Evolutionary conservation across 352 stramenopile species (phyloP).

Genomic region (Plasmopara muralis): DNA sequence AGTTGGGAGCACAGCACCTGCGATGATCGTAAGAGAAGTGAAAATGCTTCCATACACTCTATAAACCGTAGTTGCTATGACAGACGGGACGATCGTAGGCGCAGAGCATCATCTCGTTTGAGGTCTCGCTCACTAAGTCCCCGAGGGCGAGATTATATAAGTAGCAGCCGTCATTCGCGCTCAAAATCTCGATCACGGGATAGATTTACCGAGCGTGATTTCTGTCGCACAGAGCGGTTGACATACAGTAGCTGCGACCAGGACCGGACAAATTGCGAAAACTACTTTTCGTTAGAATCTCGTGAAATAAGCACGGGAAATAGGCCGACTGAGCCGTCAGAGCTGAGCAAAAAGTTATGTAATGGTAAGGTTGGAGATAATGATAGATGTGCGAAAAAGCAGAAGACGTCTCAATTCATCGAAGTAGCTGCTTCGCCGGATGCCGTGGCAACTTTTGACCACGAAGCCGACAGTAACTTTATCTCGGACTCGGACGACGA

Average conservation of each 20-base stretch:
- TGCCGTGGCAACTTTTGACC: slow-evolving; percentile 24
- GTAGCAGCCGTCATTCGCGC: slow-evolving; percentile 9
- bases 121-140: slow-evolving; percentile 27
- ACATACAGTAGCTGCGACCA: slow-evolving; percentile 9
- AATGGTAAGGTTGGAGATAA: slow-evolving; percentile 11
- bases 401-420: slow-evolving; percentile 10
- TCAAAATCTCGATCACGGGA: slow-evolving; percentile 13
- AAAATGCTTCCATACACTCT: slow-evolving; percentile 19
- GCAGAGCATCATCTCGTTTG: slow-evolving; percentile 26
- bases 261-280: slow-evolving; percentile 7
- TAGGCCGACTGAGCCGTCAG: slow-evolving; percentile 1
- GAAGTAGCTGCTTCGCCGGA: slow-evolving; percentile 10
- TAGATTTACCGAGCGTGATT: slow-evolving; percentile 20
- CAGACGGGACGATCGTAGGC: slow-evolving; percentile 19
- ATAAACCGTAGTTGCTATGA: slow-evolving; percentile 13
- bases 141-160: slow-evolving; percentile 16
- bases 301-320: slow-evolving; percentile 13
- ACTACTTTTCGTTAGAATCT: slow-evolving; percentile 8
- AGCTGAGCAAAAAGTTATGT: not conserved
- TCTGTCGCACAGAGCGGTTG: slow-evolving; percentile 7
- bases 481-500: slow-evolving; percentile 55
- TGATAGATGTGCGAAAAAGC: slow-evolving; percentile 20
- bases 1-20: slow-evolving; percentile 13
- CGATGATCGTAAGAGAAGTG: slow-evolving; percentile 17
- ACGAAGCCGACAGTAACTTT: slow-evolving; percentile 26